Conservation (phyloP, 2,329 filamentous ascomycete species). For the Penicillium sp. region DNA sequence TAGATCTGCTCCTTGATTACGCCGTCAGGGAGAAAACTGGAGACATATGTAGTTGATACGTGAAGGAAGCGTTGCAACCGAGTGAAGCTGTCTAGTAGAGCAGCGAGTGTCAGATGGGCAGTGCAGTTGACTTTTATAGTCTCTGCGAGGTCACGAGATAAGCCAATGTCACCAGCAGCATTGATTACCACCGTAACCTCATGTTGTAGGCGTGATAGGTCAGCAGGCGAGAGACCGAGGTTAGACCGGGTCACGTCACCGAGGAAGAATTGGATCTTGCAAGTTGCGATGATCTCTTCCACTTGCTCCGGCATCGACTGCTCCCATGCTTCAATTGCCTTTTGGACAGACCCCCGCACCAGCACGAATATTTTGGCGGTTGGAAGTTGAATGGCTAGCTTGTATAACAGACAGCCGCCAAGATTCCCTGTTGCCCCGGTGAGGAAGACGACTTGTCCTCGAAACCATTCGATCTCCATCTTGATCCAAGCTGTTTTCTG, state of each 20-base stretch:
- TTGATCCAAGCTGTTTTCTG: not conserved
- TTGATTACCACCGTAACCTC: slow-evolving; percentile 19
- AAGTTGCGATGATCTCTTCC: slow-evolving; percentile 20
- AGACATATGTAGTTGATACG: slow-evolving; percentile 12
- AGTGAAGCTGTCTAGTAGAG: slow-evolving; percentile 4
- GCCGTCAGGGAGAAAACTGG: slow-evolving; percentile 13
- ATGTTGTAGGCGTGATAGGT: slow-evolving; percentile 6
- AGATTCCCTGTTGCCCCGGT: slow-evolving; percentile 19
- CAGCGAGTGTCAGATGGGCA: slow-evolving; percentile 2
- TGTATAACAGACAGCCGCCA: slow-evolving; percentile 20
- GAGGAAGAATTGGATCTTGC: slow-evolving; percentile 15
- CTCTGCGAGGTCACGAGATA: slow-evolving; percentile 9
- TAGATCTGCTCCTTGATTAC: slow-evolving; percentile 9
- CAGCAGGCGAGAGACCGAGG: slow-evolving; percentile 6
- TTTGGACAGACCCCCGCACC: slow-evolving; percentile 7
- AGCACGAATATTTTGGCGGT: slow-evolving; percentile 16
- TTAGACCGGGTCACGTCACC: slow-evolving; percentile 17
- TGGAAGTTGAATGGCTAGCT: slow-evolving; percentile 17
- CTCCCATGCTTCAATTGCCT: slow-evolving; percentile 13
- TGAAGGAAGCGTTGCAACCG: slow-evolving; percentile 11
- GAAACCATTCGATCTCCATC: slow-evolving; percentile 8
- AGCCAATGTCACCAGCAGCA: slow-evolving; percentile 16
- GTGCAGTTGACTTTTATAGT: slow-evolving; percentile 16
- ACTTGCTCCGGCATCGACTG: slow-evolving; percentile 18
- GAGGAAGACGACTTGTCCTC: slow-evolving; percentile 16